phyloP scores from a whole-genome alignment of 2,329 filamentous ascomycete species.

The Ophioceras dolichostomum region DNA sequence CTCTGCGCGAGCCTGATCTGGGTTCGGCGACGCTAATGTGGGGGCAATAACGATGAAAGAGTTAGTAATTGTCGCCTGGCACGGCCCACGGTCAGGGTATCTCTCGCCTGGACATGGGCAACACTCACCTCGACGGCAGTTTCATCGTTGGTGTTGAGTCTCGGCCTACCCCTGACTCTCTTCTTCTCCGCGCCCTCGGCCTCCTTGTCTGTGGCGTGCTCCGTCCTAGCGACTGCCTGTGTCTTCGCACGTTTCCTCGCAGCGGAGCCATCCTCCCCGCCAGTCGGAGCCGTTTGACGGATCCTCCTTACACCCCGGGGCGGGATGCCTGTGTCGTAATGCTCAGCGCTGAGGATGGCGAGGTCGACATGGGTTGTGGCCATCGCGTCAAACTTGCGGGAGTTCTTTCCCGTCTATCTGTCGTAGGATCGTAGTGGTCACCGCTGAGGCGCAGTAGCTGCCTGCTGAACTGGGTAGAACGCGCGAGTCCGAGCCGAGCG shows the following conservation, averaged over 20 bases:
- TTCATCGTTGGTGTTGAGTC: constrained; percentile 65
- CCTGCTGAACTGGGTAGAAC: background rate
- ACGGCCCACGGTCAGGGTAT: too few species aligned
- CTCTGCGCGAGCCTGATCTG: constrained; percentile 81
- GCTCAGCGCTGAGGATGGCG: constrained; percentile 33
- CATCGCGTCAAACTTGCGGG: too few species aligned
- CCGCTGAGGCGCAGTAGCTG: background rate
- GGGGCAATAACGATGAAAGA: too few species aligned
- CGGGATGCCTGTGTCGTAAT: constrained; percentile 24
- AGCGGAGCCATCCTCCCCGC: constrained; percentile 9
- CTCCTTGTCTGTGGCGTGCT: constrained; percentile 4
- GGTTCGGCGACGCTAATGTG: constrained; percentile 64
- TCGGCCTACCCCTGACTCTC: constrained; percentile 59
- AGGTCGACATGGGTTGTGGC: constrained; percentile 20
- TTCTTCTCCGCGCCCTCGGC: constrained; percentile 29
- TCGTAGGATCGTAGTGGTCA: background rate
- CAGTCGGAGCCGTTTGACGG: background rate
- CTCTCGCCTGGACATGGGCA: too few species aligned
- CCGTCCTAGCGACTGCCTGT: background rate
- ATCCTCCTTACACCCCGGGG: background rate
- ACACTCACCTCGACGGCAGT: constrained; percentile 68
- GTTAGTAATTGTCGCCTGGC: background rate
- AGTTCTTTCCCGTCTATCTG: too few species aligned
- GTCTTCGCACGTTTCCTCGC: constrained; percentile 7
- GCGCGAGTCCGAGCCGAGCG: background rate